phyloP scores from a whole-genome alignment of 1,139 yeast species.

The Starmera stellimalicola region DNA sequence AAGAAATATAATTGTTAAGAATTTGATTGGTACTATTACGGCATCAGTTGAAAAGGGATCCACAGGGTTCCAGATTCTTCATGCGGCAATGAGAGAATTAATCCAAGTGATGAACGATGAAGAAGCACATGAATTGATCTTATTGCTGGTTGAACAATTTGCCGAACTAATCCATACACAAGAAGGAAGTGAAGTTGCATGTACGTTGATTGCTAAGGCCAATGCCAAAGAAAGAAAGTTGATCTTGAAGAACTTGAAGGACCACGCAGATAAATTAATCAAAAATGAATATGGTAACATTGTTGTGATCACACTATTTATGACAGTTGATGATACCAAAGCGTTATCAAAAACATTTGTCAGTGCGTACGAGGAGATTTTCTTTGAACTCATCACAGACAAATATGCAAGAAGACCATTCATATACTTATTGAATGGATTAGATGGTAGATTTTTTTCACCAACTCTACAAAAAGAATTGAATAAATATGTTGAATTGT shows the following conservation, averaged over 20 bases:
- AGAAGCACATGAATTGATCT: conserved; percentile 76
- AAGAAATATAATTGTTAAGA: conserved; percentile 65
- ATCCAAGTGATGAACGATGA: conserved; percentile 59
- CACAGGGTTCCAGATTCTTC: conserved; percentile 91
- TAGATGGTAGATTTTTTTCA: conserved; percentile 75
- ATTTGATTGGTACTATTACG: conserved; percentile 73
- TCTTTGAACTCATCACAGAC: conserved; percentile 53
- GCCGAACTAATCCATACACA: conserved; percentile 94
- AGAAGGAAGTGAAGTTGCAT: conserved; percentile 90
- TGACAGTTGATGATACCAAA: conserved; percentile 92
- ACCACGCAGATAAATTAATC: conserved; percentile 64
- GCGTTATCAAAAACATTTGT: conserved; percentile 65
- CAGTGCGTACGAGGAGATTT: conserved; percentile 45
- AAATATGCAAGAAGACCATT: conserved; percentile 88
- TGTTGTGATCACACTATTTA: conserved; percentile 69
- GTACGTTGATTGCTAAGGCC: conserved; percentile 68
- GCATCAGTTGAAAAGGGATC: conserved; percentile 94
- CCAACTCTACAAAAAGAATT: conserved; percentile 59
- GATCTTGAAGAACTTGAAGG: conserved; percentile 62
- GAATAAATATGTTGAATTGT: conserved; percentile 50
- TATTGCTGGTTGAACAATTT: conserved; percentile 74
- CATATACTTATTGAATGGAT: conserved; percentile 68
- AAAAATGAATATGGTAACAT: conserved; percentile 80
- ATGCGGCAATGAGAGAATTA: conserved; percentile 92
- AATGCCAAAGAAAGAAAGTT: conserved; percentile 88